Conservation (phyloP, 2,329 filamentous ascomycete genomes). For the Trichophyton benhamiae region DNA sequence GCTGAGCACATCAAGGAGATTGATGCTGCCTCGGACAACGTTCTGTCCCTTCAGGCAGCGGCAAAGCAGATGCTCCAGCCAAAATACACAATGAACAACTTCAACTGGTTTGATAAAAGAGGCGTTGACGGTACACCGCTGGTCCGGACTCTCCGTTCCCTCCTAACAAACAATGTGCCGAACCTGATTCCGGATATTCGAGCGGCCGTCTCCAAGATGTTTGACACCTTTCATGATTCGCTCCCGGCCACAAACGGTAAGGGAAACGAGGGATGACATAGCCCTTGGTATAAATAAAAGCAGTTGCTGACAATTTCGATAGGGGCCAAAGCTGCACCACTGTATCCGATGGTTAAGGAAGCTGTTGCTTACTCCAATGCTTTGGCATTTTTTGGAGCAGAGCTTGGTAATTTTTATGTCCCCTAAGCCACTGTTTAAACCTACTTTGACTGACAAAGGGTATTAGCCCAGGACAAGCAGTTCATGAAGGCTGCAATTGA, state of each 20-base stretch:
- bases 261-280: not conserved
- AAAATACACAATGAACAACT: not conserved
- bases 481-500: not conserved
- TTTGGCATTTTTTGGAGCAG: not conserved
- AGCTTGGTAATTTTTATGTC: not conserved
- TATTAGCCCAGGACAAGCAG: not conserved
- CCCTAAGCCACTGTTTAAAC: not conserved
- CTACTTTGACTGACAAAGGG: not conserved
- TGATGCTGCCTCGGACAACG: not conserved
- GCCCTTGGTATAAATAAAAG: not conserved
- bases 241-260: not conserved
- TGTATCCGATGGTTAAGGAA: not conserved
- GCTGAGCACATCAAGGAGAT: not conserved
- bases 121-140: not conserved
- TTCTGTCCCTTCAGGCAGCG: not conserved
- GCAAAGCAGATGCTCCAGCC: conserved; percentile 1
- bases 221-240: not conserved
- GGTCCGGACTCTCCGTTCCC: not conserved
- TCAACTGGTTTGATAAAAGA: not conserved
- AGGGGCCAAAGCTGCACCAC: not conserved
- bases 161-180: not conserved
- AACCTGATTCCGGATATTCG: not conserved
- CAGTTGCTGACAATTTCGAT: not conserved
- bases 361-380: not conserved
- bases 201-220: not conserved